Percentiles rank a stretch among this genome's conserved stretches.
Evolutionary conservation across 202 grass and related monocot species (phyloP).

Genomic region (Schoenoplectus tabernaemontani): DNA sequence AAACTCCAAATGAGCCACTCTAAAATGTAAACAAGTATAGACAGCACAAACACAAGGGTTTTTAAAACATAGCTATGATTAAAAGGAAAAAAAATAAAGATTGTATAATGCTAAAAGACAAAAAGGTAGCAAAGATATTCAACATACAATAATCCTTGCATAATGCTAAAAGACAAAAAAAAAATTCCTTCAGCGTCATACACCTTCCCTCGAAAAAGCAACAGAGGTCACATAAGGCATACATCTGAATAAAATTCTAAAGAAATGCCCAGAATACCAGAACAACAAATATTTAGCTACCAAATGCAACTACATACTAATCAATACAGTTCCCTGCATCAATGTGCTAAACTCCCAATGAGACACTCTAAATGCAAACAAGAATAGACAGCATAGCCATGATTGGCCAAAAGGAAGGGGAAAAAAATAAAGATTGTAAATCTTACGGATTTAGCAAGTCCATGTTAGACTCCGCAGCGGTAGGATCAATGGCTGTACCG

Average conservation of each 20-base stretch:
- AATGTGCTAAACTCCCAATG: neutral
- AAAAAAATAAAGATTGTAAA: slow-evolving; percentile 21
- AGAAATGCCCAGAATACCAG: neutral
- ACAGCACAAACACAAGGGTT: too few species aligned
- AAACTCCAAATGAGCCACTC: too few species aligned
- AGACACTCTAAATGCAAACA: neutral
- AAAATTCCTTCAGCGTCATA: slow-evolving; percentile 18
- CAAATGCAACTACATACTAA: neutral
- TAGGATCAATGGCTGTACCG: slow-evolving; percentile 46
- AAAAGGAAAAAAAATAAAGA: neutral
- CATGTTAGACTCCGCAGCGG: slow-evolving; percentile 55
- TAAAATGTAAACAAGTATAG: too few species aligned
- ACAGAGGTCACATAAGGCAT: neutral
- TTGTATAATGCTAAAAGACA: slow-evolving; percentile 9
- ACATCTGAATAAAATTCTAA: neutral
- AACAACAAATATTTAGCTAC: neutral
- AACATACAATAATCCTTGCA: neutral
- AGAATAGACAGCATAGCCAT: neutral
- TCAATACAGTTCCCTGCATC: neutral
- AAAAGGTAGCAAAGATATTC: slow-evolving; percentile 1
- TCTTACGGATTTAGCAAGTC: slow-evolving; percentile 93
- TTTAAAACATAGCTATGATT: too few species aligned
- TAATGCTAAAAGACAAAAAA: slow-evolving; percentile 9
- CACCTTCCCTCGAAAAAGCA: slow-evolving; percentile 6
- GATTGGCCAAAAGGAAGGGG: neutral